These are phyloP conservation scores for Aspergillus sp. DNA, from an alignment of 2,329 filamentous ascomycete species.

Conservation along the genomic window DNA sequence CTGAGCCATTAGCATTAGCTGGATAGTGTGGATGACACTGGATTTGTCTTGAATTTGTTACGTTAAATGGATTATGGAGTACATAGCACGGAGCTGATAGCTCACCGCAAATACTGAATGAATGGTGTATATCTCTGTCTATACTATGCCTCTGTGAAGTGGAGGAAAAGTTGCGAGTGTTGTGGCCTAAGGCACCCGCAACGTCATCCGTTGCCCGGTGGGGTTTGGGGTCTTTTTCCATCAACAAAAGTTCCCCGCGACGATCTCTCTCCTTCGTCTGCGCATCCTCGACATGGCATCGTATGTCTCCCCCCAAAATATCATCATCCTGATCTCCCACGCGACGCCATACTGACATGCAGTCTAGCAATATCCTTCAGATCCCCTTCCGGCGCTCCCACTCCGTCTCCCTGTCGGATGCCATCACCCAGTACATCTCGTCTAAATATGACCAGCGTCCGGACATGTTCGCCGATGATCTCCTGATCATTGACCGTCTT, in stretches of 20 bases:
- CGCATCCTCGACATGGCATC: conserved; percentile 31
- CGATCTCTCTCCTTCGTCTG: conserved; percentile 12
- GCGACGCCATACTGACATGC: background rate
- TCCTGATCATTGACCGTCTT: conserved; percentile 79
- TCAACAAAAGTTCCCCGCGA: conserved; percentile 25
- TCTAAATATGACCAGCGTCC: conserved; percentile 98
- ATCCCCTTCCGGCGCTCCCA: conserved; percentile 87
- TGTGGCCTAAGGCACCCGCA: conserved; percentile 24
- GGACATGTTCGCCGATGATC: conserved; percentile 90
- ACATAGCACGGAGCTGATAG: background rate
- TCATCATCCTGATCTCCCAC: background rate
- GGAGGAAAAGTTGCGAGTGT: background rate
- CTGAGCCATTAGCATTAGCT: background rate
- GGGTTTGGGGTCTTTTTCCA: conserved; percentile 23
- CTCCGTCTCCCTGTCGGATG: conserved; percentile 71
- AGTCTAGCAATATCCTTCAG: conserved; percentile 55
- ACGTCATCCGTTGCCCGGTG: conserved; percentile 35
- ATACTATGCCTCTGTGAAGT: background rate
- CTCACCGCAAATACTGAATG: conserved; percentile 21
- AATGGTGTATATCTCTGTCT: background rate
- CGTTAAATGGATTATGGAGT: background rate
- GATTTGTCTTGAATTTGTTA: background rate
- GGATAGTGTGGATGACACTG: background rate
- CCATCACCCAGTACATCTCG: conserved; percentile 93
- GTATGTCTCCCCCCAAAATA: conserved; percentile 21